Conservation (phyloP, 768 basidiomycete genomes). For the Suillus clintonianus region DNA sequence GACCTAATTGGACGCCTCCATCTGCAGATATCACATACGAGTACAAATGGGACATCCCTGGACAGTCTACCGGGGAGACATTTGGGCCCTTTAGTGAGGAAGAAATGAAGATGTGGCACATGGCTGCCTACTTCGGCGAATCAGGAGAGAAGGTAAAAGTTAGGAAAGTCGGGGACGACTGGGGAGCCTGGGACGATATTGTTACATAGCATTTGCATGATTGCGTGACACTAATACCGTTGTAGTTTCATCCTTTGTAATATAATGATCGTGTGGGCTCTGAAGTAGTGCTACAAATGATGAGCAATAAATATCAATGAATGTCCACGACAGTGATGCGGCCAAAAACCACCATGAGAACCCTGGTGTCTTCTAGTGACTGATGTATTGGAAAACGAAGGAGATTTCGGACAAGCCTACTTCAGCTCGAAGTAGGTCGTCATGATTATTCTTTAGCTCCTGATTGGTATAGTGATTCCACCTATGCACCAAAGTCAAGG, state of each 20-base stretch:
- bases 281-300: neutral
- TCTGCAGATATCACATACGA: slow-evolving; percentile 78
- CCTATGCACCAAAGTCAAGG: slow-evolving; percentile 40
- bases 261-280: neutral
- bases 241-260: neutral
- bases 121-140: slow-evolving; percentile 79
- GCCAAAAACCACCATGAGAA: neutral
- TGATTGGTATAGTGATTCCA: slow-evolving; percentile 97
- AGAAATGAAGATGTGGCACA: slow-evolving; percentile 79
- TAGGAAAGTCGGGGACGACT: slow-evolving; percentile 65
- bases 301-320: neutral
- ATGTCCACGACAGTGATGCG: neutral
- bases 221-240: neutral
- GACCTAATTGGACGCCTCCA: slow-evolving; percentile 70
- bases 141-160: slow-evolving; percentile 79
- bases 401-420: slow-evolving; percentile 82
- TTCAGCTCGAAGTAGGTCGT: slow-evolving; percentile 92
- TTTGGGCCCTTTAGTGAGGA: slow-evolving; percentile 84
- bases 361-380: slow-evolving; percentile 52
- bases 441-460: slow-evolving; percentile 89
- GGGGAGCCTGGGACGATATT: slow-evolving; percentile 73
- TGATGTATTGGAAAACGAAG: slow-evolving; percentile 96
- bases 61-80: slow-evolving; percentile 47
- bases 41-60: slow-evolving; percentile 75
- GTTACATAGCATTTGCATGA: slow-evolving; percentile 37